phyloP scores from a whole-genome alignment of 2,329 filamentous ascomycete genomes.

The Talaromyces rugulosus region DNA sequence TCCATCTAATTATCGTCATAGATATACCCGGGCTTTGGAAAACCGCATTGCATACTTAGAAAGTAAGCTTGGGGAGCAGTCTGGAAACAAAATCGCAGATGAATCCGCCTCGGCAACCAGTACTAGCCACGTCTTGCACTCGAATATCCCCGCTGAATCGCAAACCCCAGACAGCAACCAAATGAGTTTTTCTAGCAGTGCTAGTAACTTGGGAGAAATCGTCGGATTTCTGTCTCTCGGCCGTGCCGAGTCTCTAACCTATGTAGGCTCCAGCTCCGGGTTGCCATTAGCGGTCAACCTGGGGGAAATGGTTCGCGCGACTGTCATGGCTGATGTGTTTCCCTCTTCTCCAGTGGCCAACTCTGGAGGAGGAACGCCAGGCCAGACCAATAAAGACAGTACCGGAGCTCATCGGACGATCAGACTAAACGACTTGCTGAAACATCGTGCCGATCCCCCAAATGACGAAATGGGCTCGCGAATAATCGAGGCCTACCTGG shows the following conservation, averaged over 20 bases:
- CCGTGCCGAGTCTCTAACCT: conserved; percentile 43
- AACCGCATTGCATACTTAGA: conserved; percentile 42
- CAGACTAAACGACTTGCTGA: conserved; percentile 40
- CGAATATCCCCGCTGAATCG: conserved; percentile 22
- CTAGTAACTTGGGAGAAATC: conserved; percentile 40
- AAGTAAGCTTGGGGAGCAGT: conserved; percentile 14
- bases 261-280: conserved; percentile 49
- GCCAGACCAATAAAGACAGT: conserved; percentile 14
- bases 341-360: conserved; percentile 18
- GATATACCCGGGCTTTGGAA: conserved; percentile 42
- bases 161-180: conserved; percentile 17
- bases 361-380: neutral
- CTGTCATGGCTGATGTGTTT: conserved; percentile 51
- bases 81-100: conserved; percentile 16
- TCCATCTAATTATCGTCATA: conserved; percentile 16
- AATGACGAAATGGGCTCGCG: conserved; percentile 42
- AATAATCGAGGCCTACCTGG: conserved; percentile 45
- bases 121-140: conserved; percentile 15
- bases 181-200: conserved; percentile 22
- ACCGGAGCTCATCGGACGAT: conserved; percentile 20
- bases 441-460: conserved; percentile 43
- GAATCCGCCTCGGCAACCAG: conserved; percentile 10
- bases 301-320: conserved; percentile 52
- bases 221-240: conserved; percentile 49
- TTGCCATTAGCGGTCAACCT: conserved; percentile 48